A percentile compares a stretch with the other conserved stretches of the same genome.
phyloP scores from a whole-genome alignment of 2,329 filamentous ascomycete species.

The Claviceps monticola region DNA sequence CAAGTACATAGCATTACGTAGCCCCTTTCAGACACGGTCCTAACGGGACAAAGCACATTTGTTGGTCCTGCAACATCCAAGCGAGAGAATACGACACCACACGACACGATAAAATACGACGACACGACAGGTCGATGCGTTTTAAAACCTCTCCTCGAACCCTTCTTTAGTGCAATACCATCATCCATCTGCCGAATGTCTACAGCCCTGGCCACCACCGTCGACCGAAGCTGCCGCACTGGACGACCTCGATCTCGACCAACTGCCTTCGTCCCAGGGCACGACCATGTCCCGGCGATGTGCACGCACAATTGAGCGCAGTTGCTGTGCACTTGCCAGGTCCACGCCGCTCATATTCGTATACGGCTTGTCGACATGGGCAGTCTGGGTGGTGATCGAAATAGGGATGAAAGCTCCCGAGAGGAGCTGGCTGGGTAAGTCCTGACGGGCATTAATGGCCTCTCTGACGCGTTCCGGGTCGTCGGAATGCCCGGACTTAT shows the following conservation, averaged over 20 bases:
- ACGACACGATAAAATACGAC: background rate
- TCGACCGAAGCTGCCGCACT: slow-evolving; percentile 4
- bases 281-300: slow-evolving; percentile 42
- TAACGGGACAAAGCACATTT: no score
- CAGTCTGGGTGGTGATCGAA: slow-evolving; percentile 69
- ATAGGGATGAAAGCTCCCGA: slow-evolving; percentile 48
- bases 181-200: background rate
- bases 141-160: background rate
- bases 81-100: background rate
- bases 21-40: no score
- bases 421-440: slow-evolving; percentile 42
- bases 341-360: slow-evolving; percentile 87
- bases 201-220: background rate
- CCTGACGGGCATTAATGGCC: background rate
- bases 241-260: slow-evolving; percentile 8
- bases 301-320: slow-evolving; percentile 61
- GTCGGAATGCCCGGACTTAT: background rate
- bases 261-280: slow-evolving; percentile 6
- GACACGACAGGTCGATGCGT: background rate
- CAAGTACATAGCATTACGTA: no score
- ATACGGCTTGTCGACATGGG: slow-evolving; percentile 85
- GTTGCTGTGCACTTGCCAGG: slow-evolving; percentile 63
- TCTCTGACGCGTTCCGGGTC: background rate
- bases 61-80: no score
- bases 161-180: background rate